Conservation (phyloP, 2,329 filamentous ascomycete genomes). For the Thelonectria discophora region DNA sequence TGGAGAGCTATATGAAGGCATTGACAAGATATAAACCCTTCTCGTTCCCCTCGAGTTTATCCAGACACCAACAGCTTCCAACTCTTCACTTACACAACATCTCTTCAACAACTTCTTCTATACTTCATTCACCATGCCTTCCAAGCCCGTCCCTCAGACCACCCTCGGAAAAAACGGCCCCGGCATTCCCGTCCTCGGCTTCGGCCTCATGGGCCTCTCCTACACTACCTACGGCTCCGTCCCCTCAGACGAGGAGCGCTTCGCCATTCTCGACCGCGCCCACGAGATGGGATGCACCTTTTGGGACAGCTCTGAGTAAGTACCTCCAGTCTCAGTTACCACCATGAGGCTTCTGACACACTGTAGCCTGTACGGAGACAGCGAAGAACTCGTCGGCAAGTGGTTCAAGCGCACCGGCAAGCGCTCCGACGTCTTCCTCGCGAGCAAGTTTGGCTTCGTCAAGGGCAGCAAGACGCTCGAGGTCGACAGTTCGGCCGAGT, state of each 20-base stretch:
- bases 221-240: conserved; percentile 33
- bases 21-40: conserved; percentile 1
- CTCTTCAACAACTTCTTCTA: background rate
- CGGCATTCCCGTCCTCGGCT: conserved; percentile 57
- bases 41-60: background rate
- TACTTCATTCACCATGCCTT: background rate
- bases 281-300: conserved; percentile 56
- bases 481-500: conserved; percentile 14
- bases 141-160: background rate
- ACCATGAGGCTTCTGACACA: background rate
- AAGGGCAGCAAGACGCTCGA: conserved; percentile 18
- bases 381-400: conserved; percentile 56
- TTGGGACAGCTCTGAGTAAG: conserved; percentile 57
- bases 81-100: background rate
- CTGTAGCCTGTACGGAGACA: conserved; percentile 52
- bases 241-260: conserved; percentile 55
- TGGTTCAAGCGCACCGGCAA: conserved; percentile 57
- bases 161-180: conserved; percentile 60
- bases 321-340: background rate
- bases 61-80: background rate
- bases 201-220: conserved; percentile 59
- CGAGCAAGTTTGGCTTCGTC: conserved; percentile 44
- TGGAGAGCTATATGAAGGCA: background rate
- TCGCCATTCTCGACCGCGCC: conserved; percentile 57
- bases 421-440: conserved; percentile 56